Base-by-base conservation (phyloP, 2,329 filamentous ascomycete species). In the Teratosphaeria zuluensis region DNA sequence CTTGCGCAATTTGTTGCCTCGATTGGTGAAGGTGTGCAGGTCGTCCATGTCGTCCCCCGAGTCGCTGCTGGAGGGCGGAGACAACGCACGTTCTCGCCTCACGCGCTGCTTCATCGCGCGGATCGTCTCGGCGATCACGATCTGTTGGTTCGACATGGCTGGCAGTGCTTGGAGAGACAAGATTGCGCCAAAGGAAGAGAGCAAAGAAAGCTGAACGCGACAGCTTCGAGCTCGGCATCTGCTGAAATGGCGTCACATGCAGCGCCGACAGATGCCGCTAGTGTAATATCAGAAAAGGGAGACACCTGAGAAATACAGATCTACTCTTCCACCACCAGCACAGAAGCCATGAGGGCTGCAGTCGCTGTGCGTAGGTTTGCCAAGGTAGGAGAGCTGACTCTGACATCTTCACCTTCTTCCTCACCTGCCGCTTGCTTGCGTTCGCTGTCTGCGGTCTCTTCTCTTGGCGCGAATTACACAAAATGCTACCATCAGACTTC, bases 1-100 rank as follows among this genome's bases (percentile, higher is more conserved):
- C 72, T 84, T 88, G 77, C 91, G 89, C 53, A 92, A 78, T 72
- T 92, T 92, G 73, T 90, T 84, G 61, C 87, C 88, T 69, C 88
- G 85, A 73, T 91, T 91, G 59, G 84, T 87, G 66, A 82, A 82
- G 66, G 82, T 80, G 61, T 85, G 81, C 8, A 58, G 46, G 57
- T 21, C 46, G 57, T 84, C 82, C 61, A 85, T 84, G 72, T 92
- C 89, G 59, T 87, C 89, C 71, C 92, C 89, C 66, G 86, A 89
- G 62, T 90, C 89, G 59, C 84, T 85, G 64, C 81, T 77, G 72
- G 81, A 84, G 48, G 54, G 51, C 38, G 55, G 61, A 8, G 53
- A 56, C 51, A 57, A 21, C 19, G 54, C 53, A 56, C 58, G 48
- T 9, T 59, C 38, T 51, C 69, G 64, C 70, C 86, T 86, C 61